phyloP scores from a whole-genome alignment of 1,284 basidiomycete genomes.

The Tilletia caries region DNA sequence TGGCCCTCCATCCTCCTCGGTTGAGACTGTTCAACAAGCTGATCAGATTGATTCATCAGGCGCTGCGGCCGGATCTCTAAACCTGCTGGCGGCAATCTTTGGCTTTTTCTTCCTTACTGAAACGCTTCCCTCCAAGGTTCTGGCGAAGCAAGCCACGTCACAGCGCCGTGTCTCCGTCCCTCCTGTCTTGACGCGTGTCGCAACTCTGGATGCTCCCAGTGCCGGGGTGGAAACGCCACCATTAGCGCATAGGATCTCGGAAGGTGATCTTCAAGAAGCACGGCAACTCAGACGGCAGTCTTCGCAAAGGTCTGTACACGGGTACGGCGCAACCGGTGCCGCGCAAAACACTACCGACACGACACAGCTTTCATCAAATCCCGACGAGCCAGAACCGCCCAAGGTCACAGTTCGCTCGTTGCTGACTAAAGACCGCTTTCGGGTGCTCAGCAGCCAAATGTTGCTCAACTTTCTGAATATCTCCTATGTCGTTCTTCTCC shows the following conservation, averaged over 20 bases:
- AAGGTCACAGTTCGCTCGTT: conserved; percentile 20
- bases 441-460: conserved; percentile 39
- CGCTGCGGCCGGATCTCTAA: conserved; percentile 24
- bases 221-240: neutral
- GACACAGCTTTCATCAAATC: neutral
- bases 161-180: neutral
- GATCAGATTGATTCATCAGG: neutral
- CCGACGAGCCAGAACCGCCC: neutral
- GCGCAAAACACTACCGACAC: neutral
- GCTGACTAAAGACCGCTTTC: conserved; percentile 27
- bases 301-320: neutral
- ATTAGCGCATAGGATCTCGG: neutral
- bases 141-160: conserved; percentile 10
- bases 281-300: neutral
- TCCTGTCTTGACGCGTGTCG: neutral
- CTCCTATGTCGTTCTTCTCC: conserved; percentile 33
- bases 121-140: conserved; percentile 35
- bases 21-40: neutral
- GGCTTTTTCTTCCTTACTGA: conserved; percentile 54
- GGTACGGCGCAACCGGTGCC: neutral
- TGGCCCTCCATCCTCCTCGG: neutral
- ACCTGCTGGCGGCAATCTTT: conserved; percentile 42
- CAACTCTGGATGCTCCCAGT: neutral
- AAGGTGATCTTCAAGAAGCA: conserved; percentile 6
- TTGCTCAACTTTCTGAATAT: conserved; percentile 41